Evolutionary conservation across 1,284 basidiomycete species (phyloP).

Genomic region (Bjerkandera adusta): DNA sequence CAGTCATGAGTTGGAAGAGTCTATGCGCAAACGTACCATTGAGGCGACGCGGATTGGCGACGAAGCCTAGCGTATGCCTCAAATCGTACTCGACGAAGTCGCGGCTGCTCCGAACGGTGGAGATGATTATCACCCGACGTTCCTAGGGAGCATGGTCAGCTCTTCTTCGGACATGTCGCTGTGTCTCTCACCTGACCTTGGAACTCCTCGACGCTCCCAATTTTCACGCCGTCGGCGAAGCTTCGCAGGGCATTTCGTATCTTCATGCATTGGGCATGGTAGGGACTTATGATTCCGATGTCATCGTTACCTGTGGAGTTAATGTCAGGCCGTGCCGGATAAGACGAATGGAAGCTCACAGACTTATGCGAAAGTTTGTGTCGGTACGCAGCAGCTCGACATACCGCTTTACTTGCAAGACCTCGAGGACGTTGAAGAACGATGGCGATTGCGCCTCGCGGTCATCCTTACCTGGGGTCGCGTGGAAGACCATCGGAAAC

Average conservation of each 20-base stretch:
- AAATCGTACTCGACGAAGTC: conserved; percentile 39
- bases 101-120: conserved; percentile 42
- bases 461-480: conserved; percentile 41
- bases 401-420: conserved; percentile 38
- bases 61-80: conserved; percentile 44
- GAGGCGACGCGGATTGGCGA: conserved; percentile 42
- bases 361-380: conserved; percentile 6
- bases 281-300: conserved; percentile 55
- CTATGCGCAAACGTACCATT: conserved; percentile 37
- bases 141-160: no score
- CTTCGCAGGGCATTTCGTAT: conserved; percentile 37
- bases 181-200: conserved; percentile 59
- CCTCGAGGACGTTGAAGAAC: conserved; percentile 47
- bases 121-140: conserved; percentile 42
- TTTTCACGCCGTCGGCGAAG: conserved; percentile 40
- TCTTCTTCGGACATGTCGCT: no score
- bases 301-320: conserved; percentile 36
- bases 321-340: no score
- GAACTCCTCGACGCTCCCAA: conserved; percentile 62
- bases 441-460: conserved; percentile 44
- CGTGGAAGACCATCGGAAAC: conserved; percentile 49
- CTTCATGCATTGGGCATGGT: conserved; percentile 50
- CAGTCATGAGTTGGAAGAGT: no score
- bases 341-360: no score
- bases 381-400: conserved; percentile 28